Base-by-base conservation (phyloP, 768 basidiomycete genomes). In the Termitomyces sp. region DNA sequence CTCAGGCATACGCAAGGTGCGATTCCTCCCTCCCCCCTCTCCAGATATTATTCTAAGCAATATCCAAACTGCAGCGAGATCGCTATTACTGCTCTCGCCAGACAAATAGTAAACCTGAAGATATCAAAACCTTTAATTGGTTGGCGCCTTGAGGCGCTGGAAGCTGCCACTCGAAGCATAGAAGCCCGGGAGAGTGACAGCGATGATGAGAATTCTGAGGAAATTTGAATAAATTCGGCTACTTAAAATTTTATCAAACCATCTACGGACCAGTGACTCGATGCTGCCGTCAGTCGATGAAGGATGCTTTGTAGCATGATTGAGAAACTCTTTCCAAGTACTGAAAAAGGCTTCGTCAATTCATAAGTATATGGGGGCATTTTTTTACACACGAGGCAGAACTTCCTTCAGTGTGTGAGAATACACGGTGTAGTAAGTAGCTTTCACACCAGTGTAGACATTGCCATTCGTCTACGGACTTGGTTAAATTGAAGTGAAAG, bases 101-200 rank as follows among this genome's bases (percentile, higher is more conserved):
- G 66, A 18, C 63, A 66, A 44, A 63, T 91, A 20, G 61, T 66
- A 31, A 56, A 62, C 9, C 47, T 79, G 36, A 58, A 60, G 52
- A 68, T 92, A 40, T 64, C 75, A 12, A 93, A 91, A 61, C 41
- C 53, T 38, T 64, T 66, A 41, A 76, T 91, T 44, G 88, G 85
- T 2, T 92, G 90, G 89, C 81, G 80, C 47, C 74, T 94, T 22
- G 82, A 84, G 57, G 75, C 73, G 51, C 71, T 93, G 29, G 91
- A 94, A 70, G 74, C 66, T 42, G 76, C 80, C 7, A 80, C 82
- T 3, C 70, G 63, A 31, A 68, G 73, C 13, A 69, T 63, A 6
- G 58, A 64, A 45, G 68, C 68, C 33, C 69, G 75, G 42, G 71
- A 73, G 39, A 69, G 69, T 42, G 91, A 93, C 62, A 92, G 89